phyloP scores from a whole-genome alignment of 345 rosid species.

The Turritis glabra region DNA sequence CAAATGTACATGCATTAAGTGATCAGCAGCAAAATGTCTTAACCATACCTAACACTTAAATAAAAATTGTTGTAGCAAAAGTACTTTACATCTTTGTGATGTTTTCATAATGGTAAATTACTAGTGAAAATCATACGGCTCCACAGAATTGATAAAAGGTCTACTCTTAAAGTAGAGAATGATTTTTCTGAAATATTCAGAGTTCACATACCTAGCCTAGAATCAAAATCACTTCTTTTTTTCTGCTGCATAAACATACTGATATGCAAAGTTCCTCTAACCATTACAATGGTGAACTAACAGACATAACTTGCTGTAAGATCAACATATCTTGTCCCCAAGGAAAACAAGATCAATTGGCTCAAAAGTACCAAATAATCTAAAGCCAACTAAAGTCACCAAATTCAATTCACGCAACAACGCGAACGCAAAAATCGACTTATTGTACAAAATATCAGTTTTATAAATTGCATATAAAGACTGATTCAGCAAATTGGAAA shows the following conservation, averaged over 20 bases:
- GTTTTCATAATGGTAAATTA: neutral
- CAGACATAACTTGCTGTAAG: neutral
- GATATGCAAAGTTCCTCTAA: neutral
- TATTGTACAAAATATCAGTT: neutral
- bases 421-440: neutral
- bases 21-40: neutral
- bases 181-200: neutral
- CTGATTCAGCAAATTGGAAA: neutral
- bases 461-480: neutral
- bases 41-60: neutral
- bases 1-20: neutral
- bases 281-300: neutral
- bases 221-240: neutral
- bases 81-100: neutral
- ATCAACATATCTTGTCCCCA: neutral
- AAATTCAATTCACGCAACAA: conserved; percentile 13
- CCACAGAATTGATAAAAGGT: neutral
- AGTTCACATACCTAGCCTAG: neutral
- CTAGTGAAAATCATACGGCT: conserved; percentile 1
- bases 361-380: neutral
- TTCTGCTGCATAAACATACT: conserved; percentile 10
- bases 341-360: neutral
- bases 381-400: neutral
- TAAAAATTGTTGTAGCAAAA: neutral
- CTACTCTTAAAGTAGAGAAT: neutral